Evolutionary conservation across 2,329 filamentous ascomycete genomes (phyloP), one percentile per base, ranked within the genome.

Genomic region (Pseudogymnoascus sp.): DNA sequence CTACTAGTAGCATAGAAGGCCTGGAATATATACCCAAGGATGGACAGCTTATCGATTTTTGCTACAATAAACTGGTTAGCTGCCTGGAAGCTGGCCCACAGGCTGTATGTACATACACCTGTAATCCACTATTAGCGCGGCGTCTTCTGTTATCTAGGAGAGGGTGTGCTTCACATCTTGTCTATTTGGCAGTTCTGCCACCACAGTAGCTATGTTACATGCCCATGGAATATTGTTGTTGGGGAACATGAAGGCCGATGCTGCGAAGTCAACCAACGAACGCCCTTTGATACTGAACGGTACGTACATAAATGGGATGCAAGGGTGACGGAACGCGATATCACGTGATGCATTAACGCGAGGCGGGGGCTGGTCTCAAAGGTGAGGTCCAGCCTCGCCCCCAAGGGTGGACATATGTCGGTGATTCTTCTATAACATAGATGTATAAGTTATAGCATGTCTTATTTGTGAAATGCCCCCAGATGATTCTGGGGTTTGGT

Each of bases 11-110:
- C 38, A 47, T 57, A 7, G 14, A 37, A 41, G 38, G 20, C 25
- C 28, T 11, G 16, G 8, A 37, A 14, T 16, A 61, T 41, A 38
- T 59, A 62, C 59, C 58, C 58, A 20, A 86, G 78, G 65, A 97
- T 94, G 67, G 88, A 89, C 68, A 97, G 84, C 72, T 92, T 95
- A 72, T 96, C 90, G 69, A 97, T 92, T 73, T 86, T 88, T 67
- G 92, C 90, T 90, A 82, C 82, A 69, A 57, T 60, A 54, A 33
- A 35, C 47, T 54, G 20, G 47, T 54, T 35, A 54, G 47, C 47
- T 33, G 47, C 9, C 47, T 54, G 47, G 47, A 54, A 20, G 28
- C 47, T 33, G 47, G 47, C n/a, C 47, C 47, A 33, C n/a, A 35
- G 20, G 28, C 47, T 20, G n/a, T 35, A 33, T 54, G 28, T 54